Base-by-base conservation (phyloP, 345 rosid species). In the Populus tremula region DNA sequence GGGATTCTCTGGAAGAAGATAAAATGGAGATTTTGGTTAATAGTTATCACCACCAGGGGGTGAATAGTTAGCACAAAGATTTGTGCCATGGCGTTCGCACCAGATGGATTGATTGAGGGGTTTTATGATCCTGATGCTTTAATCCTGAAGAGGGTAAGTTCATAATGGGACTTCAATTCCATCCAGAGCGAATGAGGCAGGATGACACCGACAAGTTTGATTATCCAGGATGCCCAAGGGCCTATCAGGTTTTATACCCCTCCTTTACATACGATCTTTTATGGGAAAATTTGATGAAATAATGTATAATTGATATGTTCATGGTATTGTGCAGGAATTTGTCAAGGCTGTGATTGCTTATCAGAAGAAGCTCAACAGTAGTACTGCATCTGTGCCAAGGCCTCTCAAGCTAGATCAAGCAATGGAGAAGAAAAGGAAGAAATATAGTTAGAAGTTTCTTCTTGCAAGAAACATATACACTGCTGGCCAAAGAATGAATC, bases 21-120 rank as follows among this genome's bases (percentile, higher is more conserved):
- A 85, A 76, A 71, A 86, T 86, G 92, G 91, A 91, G 80, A 90
- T 94, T 63, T 69, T 50, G 82, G 98, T 94, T 45, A 94, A 92
- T 61, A 92, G 98, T 77, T 93, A 93, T 83, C 98, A 94, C 53
- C 98, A 94, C 76, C 97, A 94, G 84, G 96, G 98, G 14, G 94
- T 94, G 31, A 94, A 90, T 84, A 89, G 81, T 83, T 91, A 77
- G 94, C 93, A 0, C 86, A 84, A 36, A 84, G 97, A 69, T 92
- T 94, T 12, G 88, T 90, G 53, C 93, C 97, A 0, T 90, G 96
- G 96, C 96, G 23, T 92, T 87, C 73, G 89, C 94, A 2, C 90
- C 92, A 1, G 98, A 94, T 84, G 98, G 91, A 13, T 82, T 94
- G 79, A 84, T 91, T n/a, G 97, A 94, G 84, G 97, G 97, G 66